phyloP scores from a whole-genome alignment of 208 protist genomes.

The Angomonas ambiguus region DNA sequence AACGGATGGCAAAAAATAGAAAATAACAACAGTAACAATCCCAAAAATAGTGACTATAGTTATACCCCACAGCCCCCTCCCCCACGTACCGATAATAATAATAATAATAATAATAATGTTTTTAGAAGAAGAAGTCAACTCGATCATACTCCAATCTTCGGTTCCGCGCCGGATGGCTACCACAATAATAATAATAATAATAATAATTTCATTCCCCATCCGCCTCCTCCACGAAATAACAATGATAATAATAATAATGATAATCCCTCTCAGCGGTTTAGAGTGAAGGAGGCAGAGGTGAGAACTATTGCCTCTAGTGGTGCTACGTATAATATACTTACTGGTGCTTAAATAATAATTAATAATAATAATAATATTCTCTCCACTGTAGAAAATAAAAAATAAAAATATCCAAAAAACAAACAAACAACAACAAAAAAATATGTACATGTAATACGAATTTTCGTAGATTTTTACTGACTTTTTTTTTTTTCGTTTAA shows the following conservation, averaged over 20 bases:
- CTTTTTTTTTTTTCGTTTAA: slow-evolving; percentile 2
- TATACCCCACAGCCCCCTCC: too few relatives aligned
- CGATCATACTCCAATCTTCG: background rate
- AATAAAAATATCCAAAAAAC: background rate
- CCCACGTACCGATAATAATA: too few relatives aligned
- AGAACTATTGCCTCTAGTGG: slow-evolving; percentile 7
- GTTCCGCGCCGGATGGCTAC: too few relatives aligned
- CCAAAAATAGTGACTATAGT: too few relatives aligned
- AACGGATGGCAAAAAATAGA: too few relatives aligned
- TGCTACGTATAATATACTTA: slow-evolving; percentile 21
- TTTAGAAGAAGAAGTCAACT: background rate
- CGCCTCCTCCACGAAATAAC: background rate
- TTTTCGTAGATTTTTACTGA: background rate
- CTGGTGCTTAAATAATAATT: slow-evolving; percentile 1
- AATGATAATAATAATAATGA: slow-evolving; percentile 6
- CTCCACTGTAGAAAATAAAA: background rate
- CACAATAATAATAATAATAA: background rate
- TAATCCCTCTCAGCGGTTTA: background rate
- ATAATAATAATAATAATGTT: slow-evolving; percentile 3
- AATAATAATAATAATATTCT: slow-evolving; percentile 5
- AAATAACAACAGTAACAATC: too few relatives aligned
- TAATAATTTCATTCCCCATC: background rate
- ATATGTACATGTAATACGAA: background rate
- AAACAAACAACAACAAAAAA: background rate
- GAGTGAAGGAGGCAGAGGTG: background rate